Percentiles rank a stretch among this genome's conserved stretches.
phyloP scores from a whole-genome alignment of 148 eudicot genomes.

The Diospyros lotus region DNA sequence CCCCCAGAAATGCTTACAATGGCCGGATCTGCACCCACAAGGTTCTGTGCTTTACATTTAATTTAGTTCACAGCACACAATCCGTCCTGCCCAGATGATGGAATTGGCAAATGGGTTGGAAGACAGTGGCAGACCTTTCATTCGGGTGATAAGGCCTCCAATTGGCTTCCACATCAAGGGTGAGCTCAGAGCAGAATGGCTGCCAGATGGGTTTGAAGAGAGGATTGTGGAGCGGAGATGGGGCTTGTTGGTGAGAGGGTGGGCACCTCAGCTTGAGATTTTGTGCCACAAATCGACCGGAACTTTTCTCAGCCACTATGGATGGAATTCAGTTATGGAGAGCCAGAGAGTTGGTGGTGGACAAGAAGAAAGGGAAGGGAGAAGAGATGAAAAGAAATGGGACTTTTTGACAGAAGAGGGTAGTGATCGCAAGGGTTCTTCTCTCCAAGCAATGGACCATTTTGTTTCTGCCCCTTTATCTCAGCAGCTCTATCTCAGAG shows the following conservation, averaged over 20 bases:
- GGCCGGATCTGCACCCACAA: conserved; percentile 36
- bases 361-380: conserved; percentile 34
- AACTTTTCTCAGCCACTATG: conserved; percentile 56
- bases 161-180: conserved; percentile 41
- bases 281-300: conserved; percentile 51
- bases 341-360: conserved; percentile 47
- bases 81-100: conserved; percentile 66
- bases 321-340: conserved; percentile 68
- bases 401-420: conserved; percentile 29
- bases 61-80: conserved; percentile 78
- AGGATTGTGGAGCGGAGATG: conserved; percentile 28
- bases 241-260: conserved; percentile 41
- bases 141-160: conserved; percentile 85
- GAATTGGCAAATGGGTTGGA: conserved; percentile 68
- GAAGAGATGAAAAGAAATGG: conserved; percentile 57
- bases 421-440: conserved; percentile 29
- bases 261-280: conserved; percentile 75
- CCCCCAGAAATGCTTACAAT: conserved; percentile 36
- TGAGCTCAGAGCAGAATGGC: conserved; percentile 49
- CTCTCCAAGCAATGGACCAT: conserved; percentile 36
- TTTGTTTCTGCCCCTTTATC: conserved; percentile 23
- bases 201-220: conserved; percentile 56
- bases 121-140: conserved; percentile 45
- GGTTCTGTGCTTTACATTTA: conserved; percentile 62
- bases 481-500: neutral